Conservation (phyloP, 2,329 filamentous ascomycete species). For the Cytospora piceae region DNA sequence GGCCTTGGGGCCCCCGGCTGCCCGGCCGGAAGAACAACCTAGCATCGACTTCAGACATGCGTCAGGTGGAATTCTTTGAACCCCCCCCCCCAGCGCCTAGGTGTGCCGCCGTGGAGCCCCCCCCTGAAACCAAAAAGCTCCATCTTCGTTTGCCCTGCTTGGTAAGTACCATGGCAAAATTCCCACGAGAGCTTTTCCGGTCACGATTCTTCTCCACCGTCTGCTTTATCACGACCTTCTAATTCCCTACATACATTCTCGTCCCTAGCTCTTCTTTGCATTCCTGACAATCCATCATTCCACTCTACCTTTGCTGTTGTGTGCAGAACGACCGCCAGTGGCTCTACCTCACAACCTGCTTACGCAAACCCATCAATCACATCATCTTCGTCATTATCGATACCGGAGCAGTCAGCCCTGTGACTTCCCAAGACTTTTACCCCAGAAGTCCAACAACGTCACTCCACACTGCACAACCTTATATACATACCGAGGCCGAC, state of each 20-base stretch:
- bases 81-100: background rate
- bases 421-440: slow-evolving; percentile 6
- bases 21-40: slow-evolving; percentile 17
- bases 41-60: slow-evolving; percentile 21
- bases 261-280: background rate
- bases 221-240: slow-evolving; percentile 1
- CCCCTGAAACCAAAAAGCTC: slow-evolving; percentile 11
- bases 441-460: background rate
- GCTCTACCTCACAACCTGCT: background rate
- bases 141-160: slow-evolving; percentile 7
- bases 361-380: no score
- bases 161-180: slow-evolving; percentile 2
- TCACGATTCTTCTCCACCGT: background rate
- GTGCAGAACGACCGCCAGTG: background rate
- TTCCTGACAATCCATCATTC: background rate
- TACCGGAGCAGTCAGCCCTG: slow-evolving; percentile 26
- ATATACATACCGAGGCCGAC: background rate
- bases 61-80: slow-evolving; percentile 12
- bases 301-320: background rate
- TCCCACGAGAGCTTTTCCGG: slow-evolving; percentile 1
- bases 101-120: slow-evolving; percentile 11
- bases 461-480: slow-evolving; percentile 6
- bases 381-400: background rate
- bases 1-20: slow-evolving; percentile 4
- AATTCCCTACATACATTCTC: slow-evolving; percentile 1